Evolutionary conservation across 2,329 filamentous ascomycete species (phyloP), one percentile per base, ranked within the genome.

Genomic region (Fusarium newnesense): DNA sequence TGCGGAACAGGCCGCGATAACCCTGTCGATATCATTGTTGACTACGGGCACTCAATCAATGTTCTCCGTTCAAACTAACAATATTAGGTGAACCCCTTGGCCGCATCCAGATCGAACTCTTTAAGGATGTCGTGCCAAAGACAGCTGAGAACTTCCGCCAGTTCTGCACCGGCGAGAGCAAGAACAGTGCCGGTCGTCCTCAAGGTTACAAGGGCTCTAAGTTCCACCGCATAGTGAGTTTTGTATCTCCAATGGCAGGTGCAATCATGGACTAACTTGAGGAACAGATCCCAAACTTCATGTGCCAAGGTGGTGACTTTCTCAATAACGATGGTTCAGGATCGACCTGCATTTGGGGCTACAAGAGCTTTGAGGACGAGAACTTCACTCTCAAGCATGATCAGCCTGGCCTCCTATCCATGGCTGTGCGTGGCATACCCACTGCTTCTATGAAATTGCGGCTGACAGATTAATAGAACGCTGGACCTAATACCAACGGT

Each of bases 241-340:
- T 43, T 16, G n/a, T 40, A 53, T 70, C 36, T 53, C 36, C 15
- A 28, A 43, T 46, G 7, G 32, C 36, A 47, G 15, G 18, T 36
- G 9, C 47, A 24, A 7, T 34, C 34, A 60, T 44, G 53, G 28
- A 47, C 63, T 77, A 43, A 68, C 64, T 52, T 50, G 19, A 26
- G 24, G 39, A 44, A 44, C 36, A 97, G 94, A 97, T 98, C 81
- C 94, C 93, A 84, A 93, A 94, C 78, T 98, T 98, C 85, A 98
- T 98, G 96, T 93, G 96, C 79, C 96, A 99, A 83, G 96, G 96
- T 50, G 96, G 96, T 60, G 96, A 99, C 83, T 98, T 98, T 82
- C 86, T 97, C 70, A 95, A 97, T 78, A 94, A 95, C 59, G 94
- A 98, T 82, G 96, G 96, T 58, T 97, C 94, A 2, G 96, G 96